Evolutionary conservation across 257 asterid species (phyloP).

Genomic region (Plectranthus barbatus): DNA sequence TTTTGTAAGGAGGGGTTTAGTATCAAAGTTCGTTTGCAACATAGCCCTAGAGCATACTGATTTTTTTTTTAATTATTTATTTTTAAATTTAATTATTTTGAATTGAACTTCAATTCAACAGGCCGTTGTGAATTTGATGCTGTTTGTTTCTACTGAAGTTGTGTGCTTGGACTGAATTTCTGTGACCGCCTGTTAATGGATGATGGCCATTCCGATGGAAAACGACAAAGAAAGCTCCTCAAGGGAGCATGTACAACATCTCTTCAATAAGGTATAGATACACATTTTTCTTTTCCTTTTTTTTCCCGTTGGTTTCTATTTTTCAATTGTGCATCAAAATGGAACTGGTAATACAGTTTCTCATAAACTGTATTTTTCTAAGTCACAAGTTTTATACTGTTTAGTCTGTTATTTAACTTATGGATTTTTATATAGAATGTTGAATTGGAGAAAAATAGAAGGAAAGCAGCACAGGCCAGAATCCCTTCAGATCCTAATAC

Average conservation of each 20-base stretch:
- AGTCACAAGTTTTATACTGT: neutral
- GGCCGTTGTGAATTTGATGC: slow-evolving; percentile 13
- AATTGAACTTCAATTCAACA: neutral
- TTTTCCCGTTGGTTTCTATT: neutral
- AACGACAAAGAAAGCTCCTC: slow-evolving; percentile 36
- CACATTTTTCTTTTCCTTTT: neutral
- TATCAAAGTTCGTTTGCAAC: neutral
- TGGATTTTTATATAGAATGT: slow-evolving; percentile 33
- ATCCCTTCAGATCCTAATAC: slow-evolving; percentile 73
- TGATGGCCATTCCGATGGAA: slow-evolving; percentile 65
- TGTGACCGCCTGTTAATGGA: slow-evolving; percentile 35
- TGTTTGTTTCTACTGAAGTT: slow-evolving; percentile 5
- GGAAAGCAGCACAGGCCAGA: slow-evolving; percentile 65
- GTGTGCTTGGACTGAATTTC: neutral
- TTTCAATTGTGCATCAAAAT: neutral
- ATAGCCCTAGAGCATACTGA: neutral
- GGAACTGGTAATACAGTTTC: neutral
- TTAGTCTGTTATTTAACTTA: neutral
- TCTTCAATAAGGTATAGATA: slow-evolving; percentile 49
- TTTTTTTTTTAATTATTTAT: neutral
- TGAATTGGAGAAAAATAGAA: slow-evolving; percentile 64
- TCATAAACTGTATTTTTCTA: neutral
- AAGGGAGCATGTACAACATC: slow-evolving; percentile 52
- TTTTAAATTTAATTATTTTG: neutral
- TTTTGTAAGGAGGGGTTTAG: no score